phyloP scores from a whole-genome alignment of 2,329 filamentous ascomycete genomes.

The Penicillium sp. region DNA sequence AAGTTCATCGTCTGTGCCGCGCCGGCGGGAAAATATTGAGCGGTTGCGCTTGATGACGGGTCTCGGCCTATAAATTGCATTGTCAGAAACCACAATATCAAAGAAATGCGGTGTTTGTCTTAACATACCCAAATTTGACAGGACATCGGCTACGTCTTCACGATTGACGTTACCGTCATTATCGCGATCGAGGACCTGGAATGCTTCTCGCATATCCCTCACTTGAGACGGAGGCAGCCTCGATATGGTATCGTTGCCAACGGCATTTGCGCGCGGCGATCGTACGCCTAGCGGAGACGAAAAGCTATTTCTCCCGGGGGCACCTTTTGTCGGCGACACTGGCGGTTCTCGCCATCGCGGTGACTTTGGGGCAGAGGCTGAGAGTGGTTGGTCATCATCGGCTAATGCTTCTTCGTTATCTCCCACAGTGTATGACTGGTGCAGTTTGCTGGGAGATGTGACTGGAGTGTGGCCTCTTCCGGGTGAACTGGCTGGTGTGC shows the following conservation, averaged over 20 bases:
- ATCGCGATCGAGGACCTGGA: conserved; percentile 86
- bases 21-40: conserved; percentile 75
- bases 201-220: conserved; percentile 83
- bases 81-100: neutral
- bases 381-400: conserved; percentile 24
- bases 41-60: conserved; percentile 65
- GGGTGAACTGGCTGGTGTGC: conserved; percentile 46
- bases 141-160: conserved; percentile 82
- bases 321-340: conserved; percentile 37
- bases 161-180: conserved; percentile 78
- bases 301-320: conserved; percentile 20
- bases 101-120: neutral
- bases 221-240: conserved; percentile 74
- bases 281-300: conserved; percentile 27
- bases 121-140: conserved; percentile 70
- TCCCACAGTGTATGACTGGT: conserved; percentile 43
- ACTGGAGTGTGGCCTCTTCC: conserved; percentile 40
- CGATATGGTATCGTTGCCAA: conserved; percentile 35
- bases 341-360: conserved; percentile 36
- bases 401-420: conserved; percentile 36
- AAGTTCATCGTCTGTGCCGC: conserved; percentile 72
- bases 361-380: conserved; percentile 24
- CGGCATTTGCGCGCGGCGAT: conserved; percentile 20
- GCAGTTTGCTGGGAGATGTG: conserved; percentile 45
- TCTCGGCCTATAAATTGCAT: conserved; percentile 60